phyloP scores from a whole-genome alignment of 78 protist genomes.

The Dictyostelium purpureum region DNA sequence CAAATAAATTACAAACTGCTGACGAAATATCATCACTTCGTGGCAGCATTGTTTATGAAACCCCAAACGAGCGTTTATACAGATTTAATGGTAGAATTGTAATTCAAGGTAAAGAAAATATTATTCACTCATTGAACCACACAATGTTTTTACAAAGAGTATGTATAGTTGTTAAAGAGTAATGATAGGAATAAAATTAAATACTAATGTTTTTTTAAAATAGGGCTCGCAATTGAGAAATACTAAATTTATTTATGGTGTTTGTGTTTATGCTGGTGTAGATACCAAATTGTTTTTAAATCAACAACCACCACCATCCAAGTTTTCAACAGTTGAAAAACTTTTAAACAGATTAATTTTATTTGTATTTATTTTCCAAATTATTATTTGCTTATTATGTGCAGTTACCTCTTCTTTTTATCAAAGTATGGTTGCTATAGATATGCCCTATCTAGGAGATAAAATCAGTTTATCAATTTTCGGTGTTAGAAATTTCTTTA shows the following conservation, averaged over 20 bases:
- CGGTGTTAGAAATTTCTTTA: constrained; percentile 76
- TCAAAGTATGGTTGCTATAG: not conserved
- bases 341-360: constrained; percentile 67
- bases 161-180: not conserved
- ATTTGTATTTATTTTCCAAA: constrained; percentile 64
- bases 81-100: constrained; percentile 68
- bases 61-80: constrained; percentile 73
- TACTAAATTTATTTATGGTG: constrained; percentile 68
- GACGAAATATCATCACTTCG: constrained; percentile 47
- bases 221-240: constrained; percentile 77
- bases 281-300: constrained; percentile 78
- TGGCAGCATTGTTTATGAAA: constrained; percentile 70
- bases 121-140: constrained; percentile 44
- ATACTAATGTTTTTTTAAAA: too few species aligned
- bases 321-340: constrained; percentile 81
- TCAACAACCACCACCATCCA: constrained; percentile 86
- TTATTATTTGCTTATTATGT: constrained; percentile 10
- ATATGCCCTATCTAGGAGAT: constrained; percentile 39
- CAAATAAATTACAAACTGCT: not conserved
- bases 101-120: constrained; percentile 45
- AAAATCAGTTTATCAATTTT: not conserved
- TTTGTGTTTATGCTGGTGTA: constrained; percentile 70
- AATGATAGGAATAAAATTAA: not conserved
- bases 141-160: constrained; percentile 77
- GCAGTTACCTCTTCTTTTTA: constrained; percentile 36